Evolutionary conservation across 2,329 filamentous ascomycete genomes (phyloP), one percentile per base, ranked within the genome.

Genomic region (Alternaria arborescens): DNA sequence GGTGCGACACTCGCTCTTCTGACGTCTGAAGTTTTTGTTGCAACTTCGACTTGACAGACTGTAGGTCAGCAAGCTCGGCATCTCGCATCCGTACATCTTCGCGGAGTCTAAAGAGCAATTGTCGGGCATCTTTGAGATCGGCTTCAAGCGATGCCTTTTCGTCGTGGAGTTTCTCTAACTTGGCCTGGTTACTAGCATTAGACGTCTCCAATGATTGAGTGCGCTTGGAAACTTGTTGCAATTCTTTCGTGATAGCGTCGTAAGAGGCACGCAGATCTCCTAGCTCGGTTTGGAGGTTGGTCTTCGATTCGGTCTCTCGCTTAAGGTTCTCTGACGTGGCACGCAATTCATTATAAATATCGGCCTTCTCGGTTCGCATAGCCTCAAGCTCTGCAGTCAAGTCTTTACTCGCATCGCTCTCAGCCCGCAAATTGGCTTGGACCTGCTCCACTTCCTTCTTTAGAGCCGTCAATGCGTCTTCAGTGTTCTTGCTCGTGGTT

Each of bases 311-410:
- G 2, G 24, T 51, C 41, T 72, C 73, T 40, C 67, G 41, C 2
- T 57, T 38, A 12, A 70, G 55, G 3, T 54, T 47, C 40, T 70
- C 67, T 32, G 58, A 61, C 14, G 60, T 60, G 5, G 18, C 14
- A 10, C 48, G 28, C 6, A 76, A 52, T 8, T 75, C 67, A 8
- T 69, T 50, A 51, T 75, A 65, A 3, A 76, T 26, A 10, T 68
- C 63, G 5, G 52, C 44, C 47, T 71, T 75, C 6, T 48, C 51
- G 10, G 42, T 40, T 14, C 63, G 67, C 3, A 67, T 54, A 11
- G 63, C 47, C 7, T 70, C 64, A n/a, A 79, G 58, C 20, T 78
- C 71, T 10, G 43, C 41, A 7, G 58, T 57, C 26, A 78, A 43
- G 11, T 20, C 59, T 28, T 59, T 55, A 11, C 65, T 69, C 5